These are phyloP conservation scores for Russula foetens DNA, from an alignment of 768 basidiomycete genomes.

Conservation along the genomic window DNA sequence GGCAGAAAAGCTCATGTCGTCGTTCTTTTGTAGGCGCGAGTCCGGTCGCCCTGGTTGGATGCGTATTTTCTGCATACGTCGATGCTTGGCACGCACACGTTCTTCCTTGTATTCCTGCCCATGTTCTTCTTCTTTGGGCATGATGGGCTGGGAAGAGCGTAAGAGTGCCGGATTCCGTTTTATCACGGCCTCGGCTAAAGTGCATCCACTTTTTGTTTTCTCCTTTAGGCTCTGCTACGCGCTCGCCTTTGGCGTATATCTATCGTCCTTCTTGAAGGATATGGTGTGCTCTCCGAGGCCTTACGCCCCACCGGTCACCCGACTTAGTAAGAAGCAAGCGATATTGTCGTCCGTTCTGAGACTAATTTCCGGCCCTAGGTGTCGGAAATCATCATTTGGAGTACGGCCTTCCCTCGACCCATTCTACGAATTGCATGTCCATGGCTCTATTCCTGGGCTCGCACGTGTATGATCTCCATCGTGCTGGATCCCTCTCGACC, in stretches of 20 bases:
- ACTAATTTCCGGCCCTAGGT: constrained; percentile 33
- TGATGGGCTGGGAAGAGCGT: constrained; percentile 65
- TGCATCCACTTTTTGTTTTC: constrained; percentile 11
- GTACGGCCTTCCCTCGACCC: constrained; percentile 95
- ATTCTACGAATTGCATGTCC: constrained; percentile 85
- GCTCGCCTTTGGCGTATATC: constrained; percentile 74
- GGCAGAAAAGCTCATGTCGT: neutral
- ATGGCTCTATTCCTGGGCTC: constrained; percentile 77
- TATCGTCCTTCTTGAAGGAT: constrained; percentile 85
- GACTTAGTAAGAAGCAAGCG: constrained; percentile 56
- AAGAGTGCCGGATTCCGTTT: constrained; percentile 22
- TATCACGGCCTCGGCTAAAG: neutral
- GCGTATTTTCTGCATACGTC: constrained; percentile 80
- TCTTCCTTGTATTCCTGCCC: constrained; percentile 89
- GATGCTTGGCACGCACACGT: constrained; percentile 76
- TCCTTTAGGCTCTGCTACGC: constrained; percentile 54
- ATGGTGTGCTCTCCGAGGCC: constrained; percentile 86
- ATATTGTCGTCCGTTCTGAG: neutral
- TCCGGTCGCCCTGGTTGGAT: constrained; percentile 64
- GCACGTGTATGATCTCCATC: constrained; percentile 46
- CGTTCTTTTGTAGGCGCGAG: constrained; percentile 30
- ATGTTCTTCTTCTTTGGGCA: constrained; percentile 85
- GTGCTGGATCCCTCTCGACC: constrained; percentile 34
- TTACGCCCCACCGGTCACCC: constrained; percentile 83
- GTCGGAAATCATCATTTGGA: constrained; percentile 78